phyloP scores from a whole-genome alignment of 1,139 yeast species.

The Yamadazyma diddensiae region DNA sequence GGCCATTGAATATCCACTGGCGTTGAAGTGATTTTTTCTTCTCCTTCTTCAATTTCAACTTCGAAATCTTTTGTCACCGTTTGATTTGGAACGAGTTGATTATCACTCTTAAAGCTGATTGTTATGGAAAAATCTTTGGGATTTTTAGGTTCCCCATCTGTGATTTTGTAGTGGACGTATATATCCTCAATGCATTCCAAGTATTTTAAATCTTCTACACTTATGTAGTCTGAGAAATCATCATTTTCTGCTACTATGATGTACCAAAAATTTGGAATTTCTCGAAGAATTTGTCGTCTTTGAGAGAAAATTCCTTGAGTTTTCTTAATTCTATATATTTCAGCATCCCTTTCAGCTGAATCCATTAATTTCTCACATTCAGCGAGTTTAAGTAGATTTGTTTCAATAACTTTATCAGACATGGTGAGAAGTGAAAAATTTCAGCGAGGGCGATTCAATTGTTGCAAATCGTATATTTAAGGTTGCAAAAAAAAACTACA shows the following conservation, averaged over 20 bases:
- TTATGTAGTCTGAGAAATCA: constrained; percentile 68
- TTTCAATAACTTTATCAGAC: constrained; percentile 9
- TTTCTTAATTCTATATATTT: constrained; percentile 42
- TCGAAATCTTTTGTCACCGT: constrained; percentile 52
- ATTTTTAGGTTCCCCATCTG: constrained; percentile 20
- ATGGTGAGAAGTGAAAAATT: neutral
- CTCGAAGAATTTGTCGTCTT: constrained; percentile 43
- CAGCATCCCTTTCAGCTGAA: constrained; percentile 55
- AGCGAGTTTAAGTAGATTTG: constrained; percentile 34
- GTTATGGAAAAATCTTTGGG: constrained; percentile 57
- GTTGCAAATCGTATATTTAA: neutral
- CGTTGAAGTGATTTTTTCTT: constrained; percentile 49
- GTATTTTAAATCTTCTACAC: constrained; percentile 66
- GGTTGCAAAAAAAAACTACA: neutral
- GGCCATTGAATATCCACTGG: constrained; percentile 62
- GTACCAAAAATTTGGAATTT: constrained; percentile 73
- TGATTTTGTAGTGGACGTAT: constrained; percentile 47
- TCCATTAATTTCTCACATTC: constrained; percentile 56
- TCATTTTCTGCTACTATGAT: constrained; percentile 72
- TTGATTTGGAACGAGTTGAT: constrained; percentile 46
- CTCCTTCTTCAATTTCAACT: constrained; percentile 45
- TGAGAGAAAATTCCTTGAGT: constrained; percentile 50
- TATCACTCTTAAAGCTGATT: constrained; percentile 42
- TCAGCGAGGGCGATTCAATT: neutral
- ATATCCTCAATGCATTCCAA: constrained; percentile 59